Base-by-base conservation (phyloP, 768 basidiomycete species). In the Glaciozyma antarctica region DNA sequence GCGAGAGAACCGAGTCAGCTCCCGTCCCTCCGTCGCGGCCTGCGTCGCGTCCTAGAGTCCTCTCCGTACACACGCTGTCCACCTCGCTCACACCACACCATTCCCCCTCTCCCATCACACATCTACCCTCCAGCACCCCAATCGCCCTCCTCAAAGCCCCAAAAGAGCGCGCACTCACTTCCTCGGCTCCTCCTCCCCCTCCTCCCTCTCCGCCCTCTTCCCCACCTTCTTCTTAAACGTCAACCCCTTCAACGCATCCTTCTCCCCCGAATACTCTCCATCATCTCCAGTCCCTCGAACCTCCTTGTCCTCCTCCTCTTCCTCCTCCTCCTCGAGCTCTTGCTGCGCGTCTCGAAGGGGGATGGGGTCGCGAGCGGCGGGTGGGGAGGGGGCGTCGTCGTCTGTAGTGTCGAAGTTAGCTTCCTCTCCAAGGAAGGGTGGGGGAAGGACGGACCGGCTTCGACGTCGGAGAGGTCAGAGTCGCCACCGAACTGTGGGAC, bases 381-480 rank as follows among this genome's bases (percentile, higher is more conserved):
- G 61, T 1, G 61, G 32, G 43, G 62, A 19, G 22, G 63, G 22
- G 0, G 34, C 17, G 24, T 57, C 38, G 53, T 60, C 61, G 60
- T 45, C 17, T 21, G 5, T 16, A n/a, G n/a, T n/a, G n/a, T n/a
- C n/a, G n/a, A n/a, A n/a, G n/a, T 15, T 12, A 28, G 26, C 10
- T 24, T 26, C 9, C 32, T 32, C 32, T 5, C 15, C 15, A 10
- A 17, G 32, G n/a, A 22, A 28, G 10, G 24, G 12, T 10, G 53
- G 12, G 22, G 6, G n/a, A 16, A 48, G 10, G 21, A 43, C 63
- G 21, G 16, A 72, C 72, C 73, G 13, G 88, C 86, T 68, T 86
- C 86, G 64, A 85, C 85, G 13, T 84, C 84, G 0, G 88, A 90
- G 13, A 90, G 82, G 67, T 93, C 90, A 5, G 88, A 89, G 72